Conservation (phyloP, 1,284 basidiomycete genomes). For the Caloboletus inedulis region DNA sequence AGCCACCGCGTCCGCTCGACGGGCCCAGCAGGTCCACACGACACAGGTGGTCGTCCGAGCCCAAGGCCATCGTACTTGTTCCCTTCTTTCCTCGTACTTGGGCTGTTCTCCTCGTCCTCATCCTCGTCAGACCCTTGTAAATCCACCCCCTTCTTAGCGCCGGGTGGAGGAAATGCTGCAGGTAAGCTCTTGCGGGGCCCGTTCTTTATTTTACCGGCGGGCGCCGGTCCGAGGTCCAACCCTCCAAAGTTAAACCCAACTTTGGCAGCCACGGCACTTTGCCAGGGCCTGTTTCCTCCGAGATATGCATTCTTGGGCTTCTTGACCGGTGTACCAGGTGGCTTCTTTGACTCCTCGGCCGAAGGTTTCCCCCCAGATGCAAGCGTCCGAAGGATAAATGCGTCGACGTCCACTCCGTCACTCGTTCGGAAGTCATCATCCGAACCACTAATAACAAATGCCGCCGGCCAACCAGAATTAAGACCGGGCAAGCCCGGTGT, state of each 20-base stretch:
- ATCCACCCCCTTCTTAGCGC: slow-evolving; percentile 24
- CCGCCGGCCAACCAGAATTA: slow-evolving; percentile 61
- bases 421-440: slow-evolving; percentile 37
- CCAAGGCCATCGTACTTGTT: slow-evolving; percentile 63
- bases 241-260: slow-evolving; percentile 58
- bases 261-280: slow-evolving; percentile 69
- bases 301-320: slow-evolving; percentile 59
- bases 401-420: slow-evolving; percentile 52
- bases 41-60: slow-evolving; percentile 52
- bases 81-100: slow-evolving; percentile 44
- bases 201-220: slow-evolving; percentile 42
- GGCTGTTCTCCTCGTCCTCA: slow-evolving; percentile 47
- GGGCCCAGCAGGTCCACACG: slow-evolving; percentile 33
- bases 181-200: slow-evolving; percentile 70
- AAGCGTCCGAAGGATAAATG: slow-evolving; percentile 70
- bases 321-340: slow-evolving; percentile 79
- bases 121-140: slow-evolving; percentile 36
- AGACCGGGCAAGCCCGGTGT: slow-evolving; percentile 60
- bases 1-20: slow-evolving; percentile 54
- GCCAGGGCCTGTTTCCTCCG: slow-evolving; percentile 64
- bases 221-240: slow-evolving; percentile 34
- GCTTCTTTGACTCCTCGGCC: slow-evolving; percentile 52
- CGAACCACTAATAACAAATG: slow-evolving; percentile 40
- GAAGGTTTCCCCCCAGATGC: slow-evolving; percentile 50
- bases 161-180: slow-evolving; percentile 53